These are phyloP conservation scores for Mortierella sp. DNA, from an alignment of 371 early-diverging fungal species.

Conservation along the genomic window DNA sequence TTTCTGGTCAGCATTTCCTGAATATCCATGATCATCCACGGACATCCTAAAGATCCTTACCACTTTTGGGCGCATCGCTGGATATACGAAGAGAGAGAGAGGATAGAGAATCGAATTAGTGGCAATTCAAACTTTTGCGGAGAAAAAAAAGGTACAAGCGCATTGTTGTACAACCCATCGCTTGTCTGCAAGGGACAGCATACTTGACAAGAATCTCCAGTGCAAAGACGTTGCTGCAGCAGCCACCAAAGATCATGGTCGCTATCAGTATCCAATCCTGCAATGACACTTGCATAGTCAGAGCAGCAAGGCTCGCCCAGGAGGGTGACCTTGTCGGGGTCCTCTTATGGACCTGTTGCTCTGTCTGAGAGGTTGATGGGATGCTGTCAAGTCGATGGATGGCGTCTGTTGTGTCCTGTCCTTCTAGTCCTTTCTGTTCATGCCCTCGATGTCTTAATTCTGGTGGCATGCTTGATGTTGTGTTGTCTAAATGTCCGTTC, in stretches of 20 bases:
- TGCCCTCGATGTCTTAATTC: neutral
- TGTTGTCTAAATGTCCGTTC: neutral
- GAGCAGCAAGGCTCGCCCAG: constrained; percentile 39
- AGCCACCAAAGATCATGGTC: constrained; percentile 88
- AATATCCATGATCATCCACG: neutral
- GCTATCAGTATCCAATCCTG: constrained; percentile 69
- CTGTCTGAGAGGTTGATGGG: neutral
- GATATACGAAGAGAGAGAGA: constrained; percentile 22
- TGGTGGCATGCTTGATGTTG: neutral
- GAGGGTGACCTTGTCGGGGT: constrained; percentile 12
- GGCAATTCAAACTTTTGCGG: neutral
- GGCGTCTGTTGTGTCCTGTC: neutral
- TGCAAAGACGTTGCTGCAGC: constrained; percentile 91
- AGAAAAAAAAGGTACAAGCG: neutral
- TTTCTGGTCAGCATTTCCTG: neutral
- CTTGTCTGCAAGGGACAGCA: constrained; percentile 8
- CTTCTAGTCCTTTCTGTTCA: neutral
- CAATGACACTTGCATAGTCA: constrained; percentile 46
- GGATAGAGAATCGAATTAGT: neutral
- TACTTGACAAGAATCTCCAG: constrained; percentile 83
- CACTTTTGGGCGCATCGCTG: constrained; percentile 82
- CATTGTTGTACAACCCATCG: neutral
- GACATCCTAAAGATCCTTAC: constrained; percentile 56
- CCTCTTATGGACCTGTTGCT: neutral
- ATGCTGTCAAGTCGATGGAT: neutral